These are phyloP conservation scores for Combretum micranthum DNA, from an alignment of 345 rosid genomes.

Conservation along the genomic window DNA sequence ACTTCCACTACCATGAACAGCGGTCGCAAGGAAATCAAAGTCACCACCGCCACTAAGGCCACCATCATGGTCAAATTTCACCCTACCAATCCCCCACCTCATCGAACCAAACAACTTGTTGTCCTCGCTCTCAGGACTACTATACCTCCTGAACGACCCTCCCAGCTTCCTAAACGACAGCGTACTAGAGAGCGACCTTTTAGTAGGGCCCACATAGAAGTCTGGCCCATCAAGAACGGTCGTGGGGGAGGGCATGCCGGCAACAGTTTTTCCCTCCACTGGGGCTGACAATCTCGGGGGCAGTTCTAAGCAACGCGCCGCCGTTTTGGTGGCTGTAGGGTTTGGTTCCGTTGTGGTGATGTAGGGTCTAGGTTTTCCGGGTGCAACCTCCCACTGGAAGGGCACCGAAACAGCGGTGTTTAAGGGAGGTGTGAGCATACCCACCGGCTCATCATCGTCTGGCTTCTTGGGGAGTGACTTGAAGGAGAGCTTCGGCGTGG, in stretches of 20 bases:
- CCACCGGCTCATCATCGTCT: conserved; percentile 27
- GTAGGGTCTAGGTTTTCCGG: conserved; percentile 66
- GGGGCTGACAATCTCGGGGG: conserved; percentile 51
- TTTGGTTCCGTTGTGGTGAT: conserved; percentile 13
- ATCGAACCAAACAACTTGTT: conserved; percentile 31
- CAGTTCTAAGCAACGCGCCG: conserved; percentile 40
- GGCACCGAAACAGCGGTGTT: conserved; percentile 54
- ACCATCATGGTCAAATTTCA: conserved; percentile 7
- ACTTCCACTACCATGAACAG: conserved; percentile 6
- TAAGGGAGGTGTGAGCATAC: conserved; percentile 55
- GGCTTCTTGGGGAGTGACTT: conserved; percentile 39
- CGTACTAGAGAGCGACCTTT: conserved; percentile 22
- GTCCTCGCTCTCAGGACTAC: conserved; percentile 14
- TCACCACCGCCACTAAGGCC: background rate
- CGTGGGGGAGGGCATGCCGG: conserved; percentile 38
- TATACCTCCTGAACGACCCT: conserved; percentile 26
- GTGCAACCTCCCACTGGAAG: conserved; percentile 89
- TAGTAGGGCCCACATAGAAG: conserved; percentile 18
- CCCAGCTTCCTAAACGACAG: conserved; percentile 18
- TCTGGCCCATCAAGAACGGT: conserved; percentile 46
- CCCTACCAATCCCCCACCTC: conserved; percentile 46
- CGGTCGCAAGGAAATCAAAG: conserved; percentile 2
- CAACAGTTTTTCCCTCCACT: conserved; percentile 16
- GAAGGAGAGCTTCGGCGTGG: conserved; percentile 46
- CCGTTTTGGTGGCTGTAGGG: conserved; percentile 1